Evolutionary conservation across 2,329 filamentous ascomycete species (phyloP).

Genomic region (Alternaria solani): DNA sequence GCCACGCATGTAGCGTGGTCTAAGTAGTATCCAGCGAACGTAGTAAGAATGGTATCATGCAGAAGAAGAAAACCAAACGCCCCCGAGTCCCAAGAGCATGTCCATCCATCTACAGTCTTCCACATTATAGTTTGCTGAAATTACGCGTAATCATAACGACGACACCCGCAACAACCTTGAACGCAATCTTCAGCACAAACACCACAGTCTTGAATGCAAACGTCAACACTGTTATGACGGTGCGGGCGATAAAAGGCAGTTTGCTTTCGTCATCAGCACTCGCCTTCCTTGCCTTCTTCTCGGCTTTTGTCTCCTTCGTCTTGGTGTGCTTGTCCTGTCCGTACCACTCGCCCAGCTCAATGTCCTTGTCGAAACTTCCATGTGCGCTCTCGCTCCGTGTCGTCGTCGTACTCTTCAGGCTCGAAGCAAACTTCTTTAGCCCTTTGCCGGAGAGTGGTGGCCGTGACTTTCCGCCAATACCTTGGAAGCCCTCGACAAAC

Average conservation of each 20-base stretch:
- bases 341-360: slow-evolving; percentile 50
- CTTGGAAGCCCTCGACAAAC: slow-evolving; percentile 45
- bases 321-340: slow-evolving; percentile 35
- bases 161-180: slow-evolving; percentile 53
- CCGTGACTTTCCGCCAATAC: slow-evolving; percentile 40
- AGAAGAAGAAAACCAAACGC: not conserved
- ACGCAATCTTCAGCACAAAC: slow-evolving; percentile 51
- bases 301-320: slow-evolving; percentile 20
- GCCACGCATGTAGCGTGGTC: not conserved
- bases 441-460: slow-evolving; percentile 24
- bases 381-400: slow-evolving; percentile 23
- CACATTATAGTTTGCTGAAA: slow-evolving; percentile 42
- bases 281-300: slow-evolving; percentile 39
- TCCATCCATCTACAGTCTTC: not conserved
- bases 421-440: slow-evolving; percentile 35
- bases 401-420: slow-evolving; percentile 28
- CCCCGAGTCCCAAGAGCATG: not conserved
- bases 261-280: slow-evolving; percentile 45
- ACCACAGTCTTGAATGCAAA: slow-evolving; percentile 55
- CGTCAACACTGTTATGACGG: slow-evolving; percentile 50
- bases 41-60: slow-evolving; percentile 20
- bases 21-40: slow-evolving; percentile 10
- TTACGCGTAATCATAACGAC: slow-evolving; percentile 50
- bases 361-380: slow-evolving; percentile 47
- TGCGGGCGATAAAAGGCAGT: slow-evolving; percentile 51